phyloP scores from a whole-genome alignment of 148 eudicot genomes.

The Vaccinium myrtillus region DNA sequence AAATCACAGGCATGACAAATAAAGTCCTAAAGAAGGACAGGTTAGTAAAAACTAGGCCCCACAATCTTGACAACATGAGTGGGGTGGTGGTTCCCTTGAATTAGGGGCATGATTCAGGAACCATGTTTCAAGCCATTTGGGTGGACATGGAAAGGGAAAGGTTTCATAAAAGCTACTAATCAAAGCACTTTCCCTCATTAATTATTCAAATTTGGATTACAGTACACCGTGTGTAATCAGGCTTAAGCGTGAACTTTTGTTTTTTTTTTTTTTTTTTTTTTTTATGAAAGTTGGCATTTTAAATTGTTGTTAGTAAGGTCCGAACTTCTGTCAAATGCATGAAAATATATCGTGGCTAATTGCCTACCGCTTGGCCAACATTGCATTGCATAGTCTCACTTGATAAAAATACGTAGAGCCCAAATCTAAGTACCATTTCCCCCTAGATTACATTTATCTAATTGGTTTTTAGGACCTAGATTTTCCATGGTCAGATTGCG shows the following conservation, averaged over 20 bases:
- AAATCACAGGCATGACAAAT: background rate
- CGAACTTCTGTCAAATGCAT: too few relatives aligned
- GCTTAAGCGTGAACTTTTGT: background rate
- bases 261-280: too few relatives aligned
- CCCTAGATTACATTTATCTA: background rate
- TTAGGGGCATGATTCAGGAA: background rate
- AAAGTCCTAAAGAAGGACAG: background rate
- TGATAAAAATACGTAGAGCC: background rate
- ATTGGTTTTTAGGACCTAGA: background rate
- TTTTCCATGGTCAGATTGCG: background rate
- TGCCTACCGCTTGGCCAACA: too few relatives aligned
- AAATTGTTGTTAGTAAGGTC: too few relatives aligned
- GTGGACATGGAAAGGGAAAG: background rate
- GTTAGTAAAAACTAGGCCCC: background rate
- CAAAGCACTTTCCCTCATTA: background rate
- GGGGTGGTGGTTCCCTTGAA: slow-evolving; percentile 3
- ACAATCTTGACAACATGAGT: background rate
- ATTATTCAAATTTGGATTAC: background rate
- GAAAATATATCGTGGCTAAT: too few relatives aligned
- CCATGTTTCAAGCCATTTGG: background rate
- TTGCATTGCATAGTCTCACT: too few relatives aligned
- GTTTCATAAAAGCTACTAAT: background rate
- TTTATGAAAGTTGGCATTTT: too few relatives aligned
- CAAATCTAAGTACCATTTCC: background rate
- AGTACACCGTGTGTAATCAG: background rate